phyloP scores from a whole-genome alignment of 2,329 filamentous ascomycete species.

The Colletotrichum chrysophilum region DNA sequence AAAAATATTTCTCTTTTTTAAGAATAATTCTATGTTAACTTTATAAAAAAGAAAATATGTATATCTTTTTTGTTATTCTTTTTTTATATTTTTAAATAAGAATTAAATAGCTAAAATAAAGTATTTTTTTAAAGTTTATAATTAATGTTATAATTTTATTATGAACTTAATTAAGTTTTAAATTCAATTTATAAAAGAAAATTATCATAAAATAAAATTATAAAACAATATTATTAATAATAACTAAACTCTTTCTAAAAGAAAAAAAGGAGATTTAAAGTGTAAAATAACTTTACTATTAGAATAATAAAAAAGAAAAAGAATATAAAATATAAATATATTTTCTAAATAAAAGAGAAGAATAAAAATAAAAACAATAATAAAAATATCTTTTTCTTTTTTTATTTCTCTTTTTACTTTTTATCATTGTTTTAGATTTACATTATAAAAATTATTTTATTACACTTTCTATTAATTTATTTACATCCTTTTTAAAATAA shows the following conservation, averaged over 20 bases:
- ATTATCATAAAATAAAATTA: not conserved
- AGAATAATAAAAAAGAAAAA: accelerated
- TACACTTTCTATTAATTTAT: too few relatives aligned
- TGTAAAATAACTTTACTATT: too few relatives aligned
- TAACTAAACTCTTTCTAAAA: not conserved
- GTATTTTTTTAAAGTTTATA: not conserved
- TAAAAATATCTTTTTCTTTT: not conserved
- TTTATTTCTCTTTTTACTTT: too few relatives aligned
- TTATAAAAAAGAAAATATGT: not conserved
- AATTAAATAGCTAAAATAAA: not conserved
- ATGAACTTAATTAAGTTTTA: not conserved
- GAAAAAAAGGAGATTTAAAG: not conserved
- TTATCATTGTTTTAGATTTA: too few relatives aligned
- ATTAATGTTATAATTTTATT: not conserved
- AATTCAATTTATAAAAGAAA: not conserved
- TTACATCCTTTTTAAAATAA: too few relatives aligned
- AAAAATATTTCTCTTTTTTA: not conserved
- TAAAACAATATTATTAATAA: not conserved
- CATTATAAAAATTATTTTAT: too few relatives aligned
- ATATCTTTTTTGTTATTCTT: not conserved
- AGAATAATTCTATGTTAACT: not conserved
- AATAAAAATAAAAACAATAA: not conserved
- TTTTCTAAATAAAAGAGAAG: not conserved
- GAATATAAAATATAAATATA: not conserved
- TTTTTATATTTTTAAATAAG: not conserved